These are phyloP conservation scores for Pleurotus platypus DNA, from an alignment of 768 basidiomycete genomes.

Conservation along the genomic window DNA sequence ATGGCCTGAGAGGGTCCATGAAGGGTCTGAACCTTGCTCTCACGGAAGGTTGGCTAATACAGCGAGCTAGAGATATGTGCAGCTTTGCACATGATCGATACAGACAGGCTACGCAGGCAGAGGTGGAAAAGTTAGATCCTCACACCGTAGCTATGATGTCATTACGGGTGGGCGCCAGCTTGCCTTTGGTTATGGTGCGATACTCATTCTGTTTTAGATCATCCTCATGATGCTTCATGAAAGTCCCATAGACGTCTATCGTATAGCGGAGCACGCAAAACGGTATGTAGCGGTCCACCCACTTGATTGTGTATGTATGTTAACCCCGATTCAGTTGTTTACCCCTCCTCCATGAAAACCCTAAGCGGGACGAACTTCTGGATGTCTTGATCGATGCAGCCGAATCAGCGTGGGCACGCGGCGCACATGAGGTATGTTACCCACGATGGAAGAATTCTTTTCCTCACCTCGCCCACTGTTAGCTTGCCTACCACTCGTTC, in stretches of 20 bases:
- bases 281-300: conserved; percentile 29
- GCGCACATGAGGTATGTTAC: conserved; percentile 63
- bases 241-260: conserved; percentile 56
- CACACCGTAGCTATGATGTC: conserved; percentile 63
- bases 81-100: conserved; percentile 74
- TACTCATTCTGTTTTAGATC: conserved; percentile 35
- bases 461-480: background rate
- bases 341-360: conserved; percentile 54
- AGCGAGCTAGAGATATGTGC: conserved; percentile 72
- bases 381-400: conserved; percentile 64
- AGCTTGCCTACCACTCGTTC: conserved; percentile 65
- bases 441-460: background rate
- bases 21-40: conserved; percentile 65
- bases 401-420: conserved; percentile 66
- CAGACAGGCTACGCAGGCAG: conserved; percentile 65
- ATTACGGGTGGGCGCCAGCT: conserved; percentile 43
- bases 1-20: conserved; percentile 53
- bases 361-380: conserved; percentile 57
- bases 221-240: conserved; percentile 71
- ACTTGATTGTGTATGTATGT: background rate
- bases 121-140: conserved; percentile 46
- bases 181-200: background rate
- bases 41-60: conserved; percentile 71
- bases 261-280: conserved; percentile 68
- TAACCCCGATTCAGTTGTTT: conserved; percentile 43